Evolutionary conservation across 495 filamentous ascomycete species (phyloP).

Genomic region (Trichoderma erinaceum): DNA sequence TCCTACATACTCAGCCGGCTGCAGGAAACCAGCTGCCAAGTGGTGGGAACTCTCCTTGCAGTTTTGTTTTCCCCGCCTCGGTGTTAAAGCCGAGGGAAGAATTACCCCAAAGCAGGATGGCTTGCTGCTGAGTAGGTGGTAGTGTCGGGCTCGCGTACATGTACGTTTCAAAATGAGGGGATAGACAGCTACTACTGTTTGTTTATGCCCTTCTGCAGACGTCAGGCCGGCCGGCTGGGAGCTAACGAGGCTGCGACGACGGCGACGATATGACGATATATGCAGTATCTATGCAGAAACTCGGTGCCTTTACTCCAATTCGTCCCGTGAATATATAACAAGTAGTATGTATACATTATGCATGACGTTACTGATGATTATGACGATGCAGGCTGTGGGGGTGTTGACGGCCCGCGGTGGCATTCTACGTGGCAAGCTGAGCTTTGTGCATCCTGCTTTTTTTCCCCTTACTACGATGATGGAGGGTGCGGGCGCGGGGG

Average conservation of each 20-base stretch:
- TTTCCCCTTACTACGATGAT: neutral
- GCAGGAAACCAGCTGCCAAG: neutral
- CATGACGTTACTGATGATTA: conserved; percentile 5
- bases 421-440: neutral
- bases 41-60: neutral
- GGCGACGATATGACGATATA: neutral
- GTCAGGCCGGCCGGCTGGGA: neutral
- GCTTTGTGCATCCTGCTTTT: neutral
- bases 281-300: neutral
- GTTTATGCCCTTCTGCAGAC: neutral
- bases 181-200: neutral
- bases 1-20: neutral
- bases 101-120: neutral
- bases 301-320: neutral
- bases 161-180: no score
- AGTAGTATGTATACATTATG: neutral
- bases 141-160: no score
- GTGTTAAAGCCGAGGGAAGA: neutral
- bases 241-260: neutral
- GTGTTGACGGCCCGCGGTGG: neutral
- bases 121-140: no score
- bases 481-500: neutral
- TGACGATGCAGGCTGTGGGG: neutral
- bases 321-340: neutral
- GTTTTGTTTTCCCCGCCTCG: neutral